Percentiles rank a stretch among this genome's conserved stretches.
Conservation (phyloP, 306 rosid species). For the Styphnolobium japonicum region DNA sequence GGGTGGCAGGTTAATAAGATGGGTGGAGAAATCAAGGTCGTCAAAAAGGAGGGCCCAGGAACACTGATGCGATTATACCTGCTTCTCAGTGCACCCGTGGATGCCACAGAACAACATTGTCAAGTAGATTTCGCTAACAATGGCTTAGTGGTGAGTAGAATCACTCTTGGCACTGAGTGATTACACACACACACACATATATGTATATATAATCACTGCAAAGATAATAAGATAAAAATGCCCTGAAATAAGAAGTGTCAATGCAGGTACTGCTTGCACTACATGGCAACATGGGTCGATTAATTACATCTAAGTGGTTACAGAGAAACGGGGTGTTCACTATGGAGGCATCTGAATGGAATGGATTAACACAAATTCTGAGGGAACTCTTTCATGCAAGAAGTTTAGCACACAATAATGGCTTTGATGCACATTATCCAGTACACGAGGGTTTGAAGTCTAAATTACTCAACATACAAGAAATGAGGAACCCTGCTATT, state of each 20-base stretch:
- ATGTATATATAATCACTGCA: too few relatives aligned
- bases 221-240: constrained; percentile 9
- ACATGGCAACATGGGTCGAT: constrained; percentile 63
- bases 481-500: constrained; percentile 57
- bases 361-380: constrained; percentile 80
- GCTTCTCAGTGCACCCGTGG: constrained; percentile 61
- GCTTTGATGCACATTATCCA: constrained; percentile 57
- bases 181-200: background rate
- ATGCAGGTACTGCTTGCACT: constrained; percentile 87
- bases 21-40: constrained; percentile 98
- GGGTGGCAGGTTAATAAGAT: constrained; percentile 78
- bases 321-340: constrained; percentile 60
- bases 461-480: constrained; percentile 50
- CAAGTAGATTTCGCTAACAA: constrained; percentile 64
- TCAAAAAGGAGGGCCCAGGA: constrained; percentile 85
- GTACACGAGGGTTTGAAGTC: constrained; percentile 44
- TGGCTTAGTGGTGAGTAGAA: constrained; percentile 68
- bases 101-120: constrained; percentile 61
- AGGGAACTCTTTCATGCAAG: constrained; percentile 62
- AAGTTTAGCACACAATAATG: constrained; percentile 35
- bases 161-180: constrained; percentile 18
- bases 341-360: constrained; percentile 90
- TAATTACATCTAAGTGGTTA: constrained; percentile 75
- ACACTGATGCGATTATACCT: constrained; percentile 79
- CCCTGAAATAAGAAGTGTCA: constrained; percentile 19